Base-by-base conservation (phyloP, 805 yeast genomes). In the Saccharomycopsis capsularis region DNA sequence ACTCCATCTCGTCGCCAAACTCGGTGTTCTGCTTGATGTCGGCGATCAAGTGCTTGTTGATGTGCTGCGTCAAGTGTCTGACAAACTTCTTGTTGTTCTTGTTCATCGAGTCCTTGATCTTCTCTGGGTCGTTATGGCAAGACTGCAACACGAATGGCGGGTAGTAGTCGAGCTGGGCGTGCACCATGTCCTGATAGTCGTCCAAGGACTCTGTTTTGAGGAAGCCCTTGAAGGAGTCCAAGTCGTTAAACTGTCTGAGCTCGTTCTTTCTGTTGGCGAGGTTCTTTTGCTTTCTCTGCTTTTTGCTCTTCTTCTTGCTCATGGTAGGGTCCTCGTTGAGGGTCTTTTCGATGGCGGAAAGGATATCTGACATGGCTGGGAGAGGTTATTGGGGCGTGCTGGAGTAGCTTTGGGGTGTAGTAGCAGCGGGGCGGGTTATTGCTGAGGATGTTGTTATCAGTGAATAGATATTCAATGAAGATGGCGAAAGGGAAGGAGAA, bases 191-290 rank as follows among this genome's bases (percentile, higher is more conserved):
- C 60, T 79, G 85, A 52, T 84, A 90, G 54, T 82, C 80, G 63
- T 83, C 90, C 75, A 85, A 82, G 2, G 84, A 77, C 60, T 82
- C 90, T 60, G 81, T 85, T 59, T 79, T 73, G 51, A 84, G 68
- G 62, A 70, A 84, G 23, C 72, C 69, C 60, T 81, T 87, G 59
- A 84, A 84, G 16, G 77, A 71, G 18, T 69, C 69, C 52, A 84
- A 65, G 46, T 76, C 82, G 42, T 84, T 90, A 64, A 84, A 84
- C 21, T 55, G 50, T 18, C 36, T 25, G 18, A 38, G 38, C 3
- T 50, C 52, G 40, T 44, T 36, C 34, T 47, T 47, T 15, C 35
- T 37, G 4, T 40, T 43, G 25, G 29, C 42, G n/a, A 38, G 23
- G 7, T 19, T 18, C 30, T 24, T 23, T 23, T 46, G 34, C 25